Evolutionary conservation across 352 stramenopile genomes (phyloP).

Genomic region (Globisporangium uncinulatum): DNA sequence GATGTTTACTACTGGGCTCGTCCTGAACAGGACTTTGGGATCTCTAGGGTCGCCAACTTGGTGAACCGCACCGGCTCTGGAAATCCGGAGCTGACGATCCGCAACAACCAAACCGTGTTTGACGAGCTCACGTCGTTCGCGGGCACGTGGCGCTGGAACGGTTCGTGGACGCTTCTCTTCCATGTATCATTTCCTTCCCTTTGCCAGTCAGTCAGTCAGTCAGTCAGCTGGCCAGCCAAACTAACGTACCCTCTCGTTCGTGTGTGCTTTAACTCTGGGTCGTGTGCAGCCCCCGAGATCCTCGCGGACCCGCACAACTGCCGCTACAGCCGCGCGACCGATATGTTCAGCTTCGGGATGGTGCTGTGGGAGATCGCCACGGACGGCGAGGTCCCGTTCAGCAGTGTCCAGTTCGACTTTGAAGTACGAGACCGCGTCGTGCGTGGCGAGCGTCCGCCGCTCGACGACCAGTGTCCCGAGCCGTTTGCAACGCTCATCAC

Average conservation of each 20-base stretch:
- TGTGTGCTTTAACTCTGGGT: not conserved
- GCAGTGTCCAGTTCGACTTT: slow-evolving; percentile 58
- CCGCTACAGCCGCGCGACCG: slow-evolving; percentile 61
- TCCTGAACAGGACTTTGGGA: slow-evolving; percentile 49
- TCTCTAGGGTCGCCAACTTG: slow-evolving; percentile 62
- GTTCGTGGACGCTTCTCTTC: not conserved
- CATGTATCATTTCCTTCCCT: too few relatives aligned
- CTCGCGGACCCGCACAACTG: slow-evolving; percentile 63
- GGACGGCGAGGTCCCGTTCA: slow-evolving; percentile 57
- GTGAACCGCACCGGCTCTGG: slow-evolving; percentile 23
- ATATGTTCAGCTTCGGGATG: slow-evolving; percentile 77
- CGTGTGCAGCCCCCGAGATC: slow-evolving; percentile 43
- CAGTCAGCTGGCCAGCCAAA: too few relatives aligned
- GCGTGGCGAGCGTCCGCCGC: slow-evolving; percentile 42
- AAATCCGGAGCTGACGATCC: slow-evolving; percentile 22
- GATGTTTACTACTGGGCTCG: not conserved
- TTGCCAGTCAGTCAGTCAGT: too few relatives aligned
- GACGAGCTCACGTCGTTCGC: slow-evolving; percentile 43
- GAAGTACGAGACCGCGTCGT: slow-evolving; percentile 57
- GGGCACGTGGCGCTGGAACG: slow-evolving; percentile 70
- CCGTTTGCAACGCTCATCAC: slow-evolving; percentile 56
- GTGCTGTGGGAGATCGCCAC: slow-evolving; percentile 67
- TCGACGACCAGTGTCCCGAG: slow-evolving; percentile 33
- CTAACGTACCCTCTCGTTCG: not conserved
- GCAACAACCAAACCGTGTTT: slow-evolving; percentile 17